Evolutionary conservation across 352 stramenopile genomes (phyloP), one percentile per base, ranked within the genome.

Genomic region (Phytophthora brassicae): DNA sequence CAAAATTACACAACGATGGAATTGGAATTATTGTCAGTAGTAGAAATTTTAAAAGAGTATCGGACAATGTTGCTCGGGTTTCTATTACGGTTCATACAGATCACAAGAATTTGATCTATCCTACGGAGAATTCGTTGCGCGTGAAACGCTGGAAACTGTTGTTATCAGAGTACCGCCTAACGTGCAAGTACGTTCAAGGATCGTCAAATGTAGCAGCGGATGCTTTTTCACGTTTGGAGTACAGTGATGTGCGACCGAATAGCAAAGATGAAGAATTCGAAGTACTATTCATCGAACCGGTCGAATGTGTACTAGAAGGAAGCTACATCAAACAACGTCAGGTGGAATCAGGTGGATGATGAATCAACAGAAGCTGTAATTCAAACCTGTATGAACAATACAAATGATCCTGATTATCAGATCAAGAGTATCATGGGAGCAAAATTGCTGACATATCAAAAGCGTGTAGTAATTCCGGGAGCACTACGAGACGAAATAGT

Each of bases 1-100:
- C 50, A 24, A 6, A 57, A 57, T 11, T 57, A 57, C 13, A 20
- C 23, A 3, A 57, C 50, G 11, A 57, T 57, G 36, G 50, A 57
- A 36, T 29, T 35, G 13, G 36, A 57, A 17, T 12, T 49, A 1
- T n/a, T 57, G 5, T 57, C 35, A 5, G 50, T 48, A 7, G 36
- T 48, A 7, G 50, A 57, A 26, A 57, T 39, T 7, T 26, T 48
- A 6, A 49, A 57, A 8, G 36, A 57, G n/a, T 57, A 57, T 13
- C 6, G 50, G 17, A 47, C 50, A 0, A 57, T 57, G 50, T n/a
- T 57, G 7, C 50, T 57, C 3, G 50, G 50, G 2, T 57, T 57
- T 14, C 36, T 19, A 11, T 57, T 11, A 12, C 48, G 8, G 36
- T 57, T 2, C 50, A 48, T 12, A 57, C 35, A 2, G 13, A 57